A percentile compares a stretch with the other conserved stretches of the same genome.
These are phyloP conservation scores for Teunomyces stri DNA, from an alignment of 805 yeast genomes.

Conservation along the genomic window DNA sequence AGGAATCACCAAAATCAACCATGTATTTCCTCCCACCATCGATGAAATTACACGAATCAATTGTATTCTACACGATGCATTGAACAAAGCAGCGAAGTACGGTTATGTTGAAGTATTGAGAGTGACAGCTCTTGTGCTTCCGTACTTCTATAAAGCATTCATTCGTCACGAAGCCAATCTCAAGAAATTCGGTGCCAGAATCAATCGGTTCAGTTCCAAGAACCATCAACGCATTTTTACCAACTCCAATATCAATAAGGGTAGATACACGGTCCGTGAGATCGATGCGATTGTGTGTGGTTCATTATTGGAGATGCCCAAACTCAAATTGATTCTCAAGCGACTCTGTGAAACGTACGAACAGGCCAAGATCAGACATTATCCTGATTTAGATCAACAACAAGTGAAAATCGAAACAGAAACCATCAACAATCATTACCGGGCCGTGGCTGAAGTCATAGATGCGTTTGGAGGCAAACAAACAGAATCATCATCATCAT, in stretches of 20 bases:
- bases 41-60: conserved; percentile 91
- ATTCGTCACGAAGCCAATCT: conserved; percentile 94
- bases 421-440: conserved; percentile 41
- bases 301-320: conserved; percentile 63
- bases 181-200: conserved; percentile 55
- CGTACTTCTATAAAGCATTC: conserved; percentile 89
- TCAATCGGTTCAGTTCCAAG: conserved; percentile 39
- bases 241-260: conserved; percentile 28
- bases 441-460: conserved; percentile 60
- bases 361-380: conserved; percentile 37
- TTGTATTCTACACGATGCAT: conserved; percentile 75
- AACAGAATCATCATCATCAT: too few relatives aligned
- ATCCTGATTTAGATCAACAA: conserved; percentile 16
- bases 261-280: conserved; percentile 24
- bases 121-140: conserved; percentile 79
- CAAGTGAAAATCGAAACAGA: conserved; percentile 24
- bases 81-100: conserved; percentile 60
- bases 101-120: conserved; percentile 77
- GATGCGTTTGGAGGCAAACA: conserved; percentile 71
- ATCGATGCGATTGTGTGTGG: conserved; percentile 56
- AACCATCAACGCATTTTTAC: conserved; percentile 28
- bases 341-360: conserved; percentile 51
- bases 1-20: conserved; percentile 66
- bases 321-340: conserved; percentile 63
- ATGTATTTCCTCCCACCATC: conserved; percentile 89